Evolutionary conservation across 164 flowering plant species (phyloP).

Genomic region (Kingdonia uniflora): DNA sequence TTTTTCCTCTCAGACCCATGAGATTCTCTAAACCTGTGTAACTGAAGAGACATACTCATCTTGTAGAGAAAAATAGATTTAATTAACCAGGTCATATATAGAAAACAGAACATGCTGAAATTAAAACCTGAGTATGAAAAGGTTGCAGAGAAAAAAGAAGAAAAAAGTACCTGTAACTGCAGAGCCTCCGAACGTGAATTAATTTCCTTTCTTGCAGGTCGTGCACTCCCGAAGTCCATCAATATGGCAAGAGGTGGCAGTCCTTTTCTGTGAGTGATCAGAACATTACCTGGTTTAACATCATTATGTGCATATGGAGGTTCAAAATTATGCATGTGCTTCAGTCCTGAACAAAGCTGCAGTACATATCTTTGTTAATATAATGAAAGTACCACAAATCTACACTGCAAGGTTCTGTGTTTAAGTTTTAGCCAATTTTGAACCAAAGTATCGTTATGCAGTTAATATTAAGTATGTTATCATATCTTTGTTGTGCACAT

Average conservation of each 20-base stretch:
- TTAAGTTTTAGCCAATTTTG: no score
- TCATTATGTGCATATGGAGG: slow-evolving; percentile 99
- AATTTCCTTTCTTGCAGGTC: slow-evolving; percentile 84
- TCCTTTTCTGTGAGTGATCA: slow-evolving; percentile 77
- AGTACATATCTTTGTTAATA: neutral
- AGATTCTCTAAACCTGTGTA: no score
- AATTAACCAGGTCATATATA: no score
- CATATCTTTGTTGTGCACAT: no score
- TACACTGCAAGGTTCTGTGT: no score
- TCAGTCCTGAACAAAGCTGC: slow-evolving; percentile 97
- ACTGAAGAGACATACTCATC: no score
- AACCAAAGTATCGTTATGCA: no score
- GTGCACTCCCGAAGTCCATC: slow-evolving; percentile 98
- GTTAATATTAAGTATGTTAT: no score
- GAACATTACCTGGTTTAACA: slow-evolving; percentile 95
- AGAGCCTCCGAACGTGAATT: slow-evolving; percentile 83
- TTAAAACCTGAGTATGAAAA: no score
- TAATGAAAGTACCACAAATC: neutral
- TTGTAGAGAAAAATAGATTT: no score
- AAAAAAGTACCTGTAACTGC: slow-evolving; percentile 65
- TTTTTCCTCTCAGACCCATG: no score
- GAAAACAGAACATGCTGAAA: no score
- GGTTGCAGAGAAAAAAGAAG: neutral
- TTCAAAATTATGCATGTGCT: slow-evolving; percentile 87
- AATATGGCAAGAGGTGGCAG: slow-evolving; percentile 77